Percentiles rank a stretch among this genome's conserved stretches.
Conservation (phyloP, 2,329 filamentous ascomycete genomes). For the Trichophyton schoenleinii region DNA sequence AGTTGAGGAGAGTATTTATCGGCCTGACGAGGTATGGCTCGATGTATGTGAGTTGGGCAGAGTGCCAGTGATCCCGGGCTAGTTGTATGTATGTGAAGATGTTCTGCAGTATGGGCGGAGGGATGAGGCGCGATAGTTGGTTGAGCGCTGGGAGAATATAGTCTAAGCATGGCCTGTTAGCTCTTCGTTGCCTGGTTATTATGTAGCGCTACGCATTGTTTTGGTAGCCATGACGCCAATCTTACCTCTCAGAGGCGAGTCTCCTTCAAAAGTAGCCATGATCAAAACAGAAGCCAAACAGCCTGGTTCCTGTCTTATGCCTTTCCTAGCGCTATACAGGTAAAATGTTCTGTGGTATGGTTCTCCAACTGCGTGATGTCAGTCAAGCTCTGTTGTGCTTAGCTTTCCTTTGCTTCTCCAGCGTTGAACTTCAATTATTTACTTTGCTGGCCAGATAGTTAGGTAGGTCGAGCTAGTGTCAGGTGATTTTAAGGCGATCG, state of each 20-base stretch:
- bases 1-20: conserved; percentile 24
- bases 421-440: not conserved
- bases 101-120: conserved; percentile 13
- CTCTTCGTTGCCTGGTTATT: not conserved
- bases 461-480: not conserved
- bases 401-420: not conserved
- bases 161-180: conserved; percentile 12
- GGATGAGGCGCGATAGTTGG: conserved; percentile 11
- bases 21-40: conserved; percentile 39
- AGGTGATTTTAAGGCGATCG: not conserved
- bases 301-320: not conserved
- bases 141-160: conserved; percentile 14
- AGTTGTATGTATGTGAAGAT: conserved; percentile 20
- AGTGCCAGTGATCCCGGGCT: not conserved
- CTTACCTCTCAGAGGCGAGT: not conserved
- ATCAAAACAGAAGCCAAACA: not conserved
- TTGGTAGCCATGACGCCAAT: too few relatives aligned
- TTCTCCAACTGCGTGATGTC: not conserved
- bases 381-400: not conserved
- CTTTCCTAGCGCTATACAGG: not conserved
- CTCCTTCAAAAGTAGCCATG: conserved; percentile 12
- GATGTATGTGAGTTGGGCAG: conserved; percentile 17
- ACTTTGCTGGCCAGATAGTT: too few relatives aligned
- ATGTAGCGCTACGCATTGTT: too few relatives aligned
- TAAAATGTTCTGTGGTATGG: not conserved